Conservation (phyloP, 78 protist genomes). For the Dictyostelium brefeldianum region DNA sequence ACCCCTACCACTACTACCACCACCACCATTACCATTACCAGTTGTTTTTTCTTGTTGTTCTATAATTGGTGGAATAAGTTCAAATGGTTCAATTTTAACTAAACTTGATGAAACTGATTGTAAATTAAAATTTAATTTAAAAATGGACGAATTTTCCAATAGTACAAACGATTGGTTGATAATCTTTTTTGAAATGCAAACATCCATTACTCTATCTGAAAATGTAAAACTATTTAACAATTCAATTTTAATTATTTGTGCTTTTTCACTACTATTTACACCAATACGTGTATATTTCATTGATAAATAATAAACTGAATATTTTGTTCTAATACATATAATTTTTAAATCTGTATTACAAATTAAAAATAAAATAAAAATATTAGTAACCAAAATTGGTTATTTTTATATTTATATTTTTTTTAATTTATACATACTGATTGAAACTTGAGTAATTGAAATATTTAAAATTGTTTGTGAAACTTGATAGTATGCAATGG, state of each 20-base stretch:
- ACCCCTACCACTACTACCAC: not conserved
- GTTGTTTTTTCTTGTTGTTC: not conserved
- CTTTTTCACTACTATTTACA: not conserved
- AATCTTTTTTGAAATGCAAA: not conserved
- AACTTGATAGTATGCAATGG: not conserved
- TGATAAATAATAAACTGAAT: constrained; percentile 46
- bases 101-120: not conserved
- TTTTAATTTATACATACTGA: not conserved
- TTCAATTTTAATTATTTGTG: not conserved
- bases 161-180: constrained; percentile 2
- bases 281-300: not conserved
- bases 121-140: not conserved
- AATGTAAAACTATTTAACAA: constrained; percentile 19
- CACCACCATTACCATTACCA: not conserved
- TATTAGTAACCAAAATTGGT: not conserved
- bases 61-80: not conserved
- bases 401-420: not conserved
- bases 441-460: constrained; percentile 1
- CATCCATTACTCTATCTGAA: constrained; percentile 19
- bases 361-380: not conserved
- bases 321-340: constrained; percentile 17
- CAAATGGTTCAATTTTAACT: not conserved
- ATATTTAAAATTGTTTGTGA: constrained; percentile 35
- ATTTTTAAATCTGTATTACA: not conserved
- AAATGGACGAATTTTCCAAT: constrained; percentile 38